These are phyloP conservation scores for Petunia secreta DNA, from an alignment of 257 asterid species.

Conservation along the genomic window DNA sequence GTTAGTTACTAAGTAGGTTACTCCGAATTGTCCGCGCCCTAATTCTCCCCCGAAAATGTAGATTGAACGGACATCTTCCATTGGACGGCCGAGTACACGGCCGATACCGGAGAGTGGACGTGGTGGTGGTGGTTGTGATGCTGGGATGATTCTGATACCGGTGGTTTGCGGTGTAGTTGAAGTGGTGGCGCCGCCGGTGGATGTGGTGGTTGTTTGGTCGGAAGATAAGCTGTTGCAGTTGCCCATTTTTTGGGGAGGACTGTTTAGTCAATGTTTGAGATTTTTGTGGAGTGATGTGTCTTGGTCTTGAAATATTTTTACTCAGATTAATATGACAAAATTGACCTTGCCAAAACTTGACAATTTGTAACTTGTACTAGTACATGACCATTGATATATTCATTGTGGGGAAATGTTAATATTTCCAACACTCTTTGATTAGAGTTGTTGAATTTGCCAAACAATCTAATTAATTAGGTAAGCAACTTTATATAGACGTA, in stretches of 20 bases:
- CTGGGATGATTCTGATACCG: constrained; percentile 55
- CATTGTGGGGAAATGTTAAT: too few species aligned
- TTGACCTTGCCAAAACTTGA: neutral
- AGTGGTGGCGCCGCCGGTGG: constrained; percentile 15
- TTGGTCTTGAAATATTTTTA: neutral
- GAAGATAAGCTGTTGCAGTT: constrained; percentile 34
- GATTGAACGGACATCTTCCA: constrained; percentile 64
- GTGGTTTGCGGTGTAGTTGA: constrained; percentile 38
- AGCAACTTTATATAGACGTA: too few species aligned
- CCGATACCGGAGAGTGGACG: constrained; percentile 71
- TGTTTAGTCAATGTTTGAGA: constrained; percentile 41
- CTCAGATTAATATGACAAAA: constrained; percentile 5
- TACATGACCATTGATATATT: too few species aligned
- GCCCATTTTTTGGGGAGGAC: constrained; percentile 56
- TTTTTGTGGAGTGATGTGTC: neutral
- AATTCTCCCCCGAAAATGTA: constrained; percentile 81
- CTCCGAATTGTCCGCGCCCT: constrained; percentile 96
- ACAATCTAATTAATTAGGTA: too few species aligned
- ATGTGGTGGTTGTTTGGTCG: constrained; percentile 28
- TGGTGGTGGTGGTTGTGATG: constrained; percentile 61
- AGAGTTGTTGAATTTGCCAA: too few species aligned
- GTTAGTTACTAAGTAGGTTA: constrained; percentile 71
- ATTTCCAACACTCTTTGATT: too few species aligned
- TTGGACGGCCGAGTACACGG: constrained; percentile 76
- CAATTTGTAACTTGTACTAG: neutral